A percentile compares a stretch with the other conserved stretches of the same genome.
phyloP scores from a whole-genome alignment of 1,139 yeast species.

The Torulaspora pretoriensis region DNA sequence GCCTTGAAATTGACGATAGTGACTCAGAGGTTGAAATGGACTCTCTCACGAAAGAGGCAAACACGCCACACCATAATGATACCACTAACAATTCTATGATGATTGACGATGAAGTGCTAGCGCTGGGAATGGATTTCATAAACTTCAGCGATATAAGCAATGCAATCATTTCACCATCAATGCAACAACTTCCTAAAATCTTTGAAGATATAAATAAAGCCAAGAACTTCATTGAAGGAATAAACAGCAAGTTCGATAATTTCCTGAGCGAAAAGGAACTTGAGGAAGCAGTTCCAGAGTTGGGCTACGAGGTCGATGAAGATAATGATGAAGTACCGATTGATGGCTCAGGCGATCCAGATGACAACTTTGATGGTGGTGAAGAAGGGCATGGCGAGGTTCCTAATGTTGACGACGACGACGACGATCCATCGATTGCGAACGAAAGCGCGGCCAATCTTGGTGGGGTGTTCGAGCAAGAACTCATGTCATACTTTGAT shows the following conservation, averaged over 20 bases:
- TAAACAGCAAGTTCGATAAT: conserved; percentile 38
- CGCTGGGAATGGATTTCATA: conserved; percentile 33
- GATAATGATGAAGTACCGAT: conserved; percentile 17
- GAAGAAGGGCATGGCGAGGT: conserved; percentile 6
- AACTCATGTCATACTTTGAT: conserved; percentile 77
- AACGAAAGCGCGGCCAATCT: conserved; percentile 17
- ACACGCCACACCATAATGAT: conserved; percentile 1
- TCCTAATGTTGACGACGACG: conserved; percentile 9
- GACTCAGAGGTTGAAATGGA: conserved; percentile 32
- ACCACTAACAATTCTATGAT: conserved; percentile 4
- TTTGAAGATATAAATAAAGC: conserved; percentile 57
- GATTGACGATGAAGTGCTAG: conserved; percentile 33
- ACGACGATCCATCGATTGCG: conserved; percentile 3
- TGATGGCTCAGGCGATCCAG: conserved; percentile 6
- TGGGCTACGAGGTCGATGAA: conserved; percentile 28
- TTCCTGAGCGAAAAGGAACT: conserved; percentile 35
- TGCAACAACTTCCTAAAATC: conserved; percentile 53
- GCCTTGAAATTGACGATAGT: conserved; percentile 14
- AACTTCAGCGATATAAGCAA: conserved; percentile 40
- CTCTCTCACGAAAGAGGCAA: neutral
- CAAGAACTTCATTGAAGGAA: conserved; percentile 48
- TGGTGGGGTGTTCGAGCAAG: conserved; percentile 52
- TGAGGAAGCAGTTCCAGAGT: conserved; percentile 39
- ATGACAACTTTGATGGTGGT: conserved; percentile 8
- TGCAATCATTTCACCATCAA: conserved; percentile 58